Conservation (phyloP, 805 yeast genomes). For the Phaffomyces opuntiae region DNA sequence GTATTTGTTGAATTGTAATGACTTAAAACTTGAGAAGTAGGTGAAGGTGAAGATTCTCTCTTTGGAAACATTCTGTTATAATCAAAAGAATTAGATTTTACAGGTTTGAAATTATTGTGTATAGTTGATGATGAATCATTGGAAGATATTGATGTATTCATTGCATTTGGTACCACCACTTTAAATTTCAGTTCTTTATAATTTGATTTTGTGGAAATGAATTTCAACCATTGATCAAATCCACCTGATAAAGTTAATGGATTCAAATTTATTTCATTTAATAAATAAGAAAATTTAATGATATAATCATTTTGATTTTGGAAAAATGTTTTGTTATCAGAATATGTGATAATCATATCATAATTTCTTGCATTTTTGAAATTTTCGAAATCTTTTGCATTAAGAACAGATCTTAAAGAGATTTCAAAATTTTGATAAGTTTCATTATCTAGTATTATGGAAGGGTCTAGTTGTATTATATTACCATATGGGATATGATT, state of each 20-base stretch:
- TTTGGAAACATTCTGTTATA: conserved; percentile 11
- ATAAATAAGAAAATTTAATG: conserved; percentile 22
- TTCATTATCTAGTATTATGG: conserved; percentile 27
- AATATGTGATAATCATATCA: conserved; percentile 32
- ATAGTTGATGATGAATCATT: conserved; percentile 20
- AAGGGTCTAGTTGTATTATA: conserved; percentile 35
- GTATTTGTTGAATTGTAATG: not conserved
- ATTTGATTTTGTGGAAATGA: conserved; percentile 23
- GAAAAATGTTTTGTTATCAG: conserved; percentile 30
- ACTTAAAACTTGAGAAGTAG: not conserved
- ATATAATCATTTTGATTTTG: conserved; percentile 25
- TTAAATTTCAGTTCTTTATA: conserved; percentile 15
- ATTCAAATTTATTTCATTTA: conserved; percentile 8
- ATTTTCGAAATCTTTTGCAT: conserved; percentile 9
- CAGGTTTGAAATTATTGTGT: conserved; percentile 9
- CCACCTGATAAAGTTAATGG: conserved; percentile 36
- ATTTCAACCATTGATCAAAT: conserved; percentile 35
- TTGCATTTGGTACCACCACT: conserved; percentile 20
- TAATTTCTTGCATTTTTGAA: conserved; percentile 27
- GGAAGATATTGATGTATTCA: conserved; percentile 21
- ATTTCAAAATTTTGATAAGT: conserved; percentile 24
- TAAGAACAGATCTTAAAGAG: conserved; percentile 2
- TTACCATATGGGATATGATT: conserved; percentile 33
- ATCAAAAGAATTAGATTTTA: conserved; percentile 9
- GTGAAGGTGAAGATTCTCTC: conserved; percentile 1